These are phyloP conservation scores for Ceriops tagal DNA, from an alignment of 345 rosid species.

Conservation along the genomic window DNA sequence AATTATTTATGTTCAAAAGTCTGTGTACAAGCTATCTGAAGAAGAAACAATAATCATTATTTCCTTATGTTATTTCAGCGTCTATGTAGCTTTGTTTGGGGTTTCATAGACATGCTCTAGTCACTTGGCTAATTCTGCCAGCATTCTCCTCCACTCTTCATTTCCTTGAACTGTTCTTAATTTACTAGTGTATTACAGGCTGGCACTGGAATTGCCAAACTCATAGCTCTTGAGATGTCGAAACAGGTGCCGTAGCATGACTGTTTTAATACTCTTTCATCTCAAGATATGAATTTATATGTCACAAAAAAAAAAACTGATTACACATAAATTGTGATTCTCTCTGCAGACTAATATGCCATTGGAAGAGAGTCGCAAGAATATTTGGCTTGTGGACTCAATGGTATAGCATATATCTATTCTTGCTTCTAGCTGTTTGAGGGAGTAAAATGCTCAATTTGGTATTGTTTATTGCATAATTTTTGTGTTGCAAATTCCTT, in stretches of 20 bases:
- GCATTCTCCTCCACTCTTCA: neutral
- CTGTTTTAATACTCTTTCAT: neutral
- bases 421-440: slow-evolving; percentile 1
- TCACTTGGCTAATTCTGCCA: neutral
- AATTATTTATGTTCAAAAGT: neutral
- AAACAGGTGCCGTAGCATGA: slow-evolving; percentile 51
- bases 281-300: neutral
- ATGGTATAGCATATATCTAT: slow-evolving; percentile 47
- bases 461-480: neutral
- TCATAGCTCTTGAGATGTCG: slow-evolving; percentile 88
- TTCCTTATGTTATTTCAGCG: too few relatives aligned
- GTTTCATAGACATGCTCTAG: neutral
- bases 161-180: neutral
- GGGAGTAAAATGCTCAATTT: neutral
- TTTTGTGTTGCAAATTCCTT: slow-evolving; percentile 7
- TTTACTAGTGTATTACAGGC: slow-evolving; percentile 51
- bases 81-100: too few relatives aligned
- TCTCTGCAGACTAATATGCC: slow-evolving; percentile 67
- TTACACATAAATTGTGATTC: slow-evolving; percentile 2
- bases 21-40: too few relatives aligned
- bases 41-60: too few relatives aligned
- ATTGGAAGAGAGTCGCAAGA: slow-evolving; percentile 74
- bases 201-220: slow-evolving; percentile 96
- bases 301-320: neutral
- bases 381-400: slow-evolving; percentile 89